Evolutionary conservation across 495 filamentous ascomycete species (phyloP).

Genomic region (Neurospora sp.): DNA sequence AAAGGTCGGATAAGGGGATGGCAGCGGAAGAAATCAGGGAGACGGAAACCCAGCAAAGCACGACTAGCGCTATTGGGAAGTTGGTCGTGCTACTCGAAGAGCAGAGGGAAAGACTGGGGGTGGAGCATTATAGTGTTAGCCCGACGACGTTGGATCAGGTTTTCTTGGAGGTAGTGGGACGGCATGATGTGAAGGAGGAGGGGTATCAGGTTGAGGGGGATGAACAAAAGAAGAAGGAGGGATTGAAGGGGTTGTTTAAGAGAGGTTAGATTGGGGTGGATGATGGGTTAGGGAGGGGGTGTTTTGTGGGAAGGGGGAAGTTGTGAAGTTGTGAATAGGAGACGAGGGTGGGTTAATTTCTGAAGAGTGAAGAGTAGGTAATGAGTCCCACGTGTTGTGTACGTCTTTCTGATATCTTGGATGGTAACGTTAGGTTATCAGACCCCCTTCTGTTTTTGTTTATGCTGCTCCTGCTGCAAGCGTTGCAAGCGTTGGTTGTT

Average conservation of each 20-base stretch:
- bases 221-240: conserved; percentile 21
- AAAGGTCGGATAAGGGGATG: conserved; percentile 9
- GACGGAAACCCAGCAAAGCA: conserved; percentile 15
- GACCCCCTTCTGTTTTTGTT: not conserved
- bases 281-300: no score
- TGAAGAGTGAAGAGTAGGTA: no score
- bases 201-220: conserved; percentile 45
- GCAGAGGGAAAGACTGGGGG: conserved; percentile 51
- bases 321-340: no score
- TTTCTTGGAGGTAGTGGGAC: conserved; percentile 70
- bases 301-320: no score
- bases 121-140: conserved; percentile 71
- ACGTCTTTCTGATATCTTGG: not conserved
- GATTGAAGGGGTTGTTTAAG: not conserved
- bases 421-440: not conserved
- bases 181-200: conserved; percentile 70
- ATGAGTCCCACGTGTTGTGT: no score
- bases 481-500: not conserved
- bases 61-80: conserved; percentile 35
- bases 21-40: conserved; percentile 8
- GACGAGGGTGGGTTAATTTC: no score
- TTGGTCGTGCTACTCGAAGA: conserved; percentile 65
- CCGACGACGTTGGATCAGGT: conserved; percentile 82
- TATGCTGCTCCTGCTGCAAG: not conserved
- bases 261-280: no score